phyloP scores from a whole-genome alignment of 345 rosid species.

The Arabis hirsuta region DNA sequence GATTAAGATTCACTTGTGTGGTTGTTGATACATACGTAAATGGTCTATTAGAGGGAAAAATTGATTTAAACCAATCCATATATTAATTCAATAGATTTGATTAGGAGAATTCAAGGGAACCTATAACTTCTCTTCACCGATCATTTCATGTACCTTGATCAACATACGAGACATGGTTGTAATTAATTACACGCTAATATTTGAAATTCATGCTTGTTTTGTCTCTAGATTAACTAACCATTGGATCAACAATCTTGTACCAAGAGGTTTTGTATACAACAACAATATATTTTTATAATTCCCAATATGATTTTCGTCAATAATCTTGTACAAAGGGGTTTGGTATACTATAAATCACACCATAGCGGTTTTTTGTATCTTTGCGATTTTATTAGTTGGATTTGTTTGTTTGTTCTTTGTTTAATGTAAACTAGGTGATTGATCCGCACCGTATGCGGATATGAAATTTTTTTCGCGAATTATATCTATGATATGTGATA shows the following conservation, averaged over 20 bases:
- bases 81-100: not conserved
- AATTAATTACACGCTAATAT: not conserved
- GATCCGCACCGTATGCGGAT: no score
- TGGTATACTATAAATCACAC: no score
- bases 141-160: not conserved
- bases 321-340: no score
- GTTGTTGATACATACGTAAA: constrained; percentile 7
- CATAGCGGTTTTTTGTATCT: constrained; percentile 1
- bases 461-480: no score
- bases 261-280: no score
- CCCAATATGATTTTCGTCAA: no score
- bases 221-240: no score
- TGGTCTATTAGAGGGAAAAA: constrained; percentile 8
- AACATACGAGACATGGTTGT: not conserved
- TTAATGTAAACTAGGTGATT: not conserved
- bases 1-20: constrained; percentile 10
- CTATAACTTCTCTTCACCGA: not conserved
- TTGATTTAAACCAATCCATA: not conserved
- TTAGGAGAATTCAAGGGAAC: not conserved
- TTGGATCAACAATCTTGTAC: no score
- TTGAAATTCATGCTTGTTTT: not conserved
- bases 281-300: no score
- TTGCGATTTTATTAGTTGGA: not conserved
- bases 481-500: no score
- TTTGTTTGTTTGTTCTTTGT: constrained; percentile 10